phyloP scores from a whole-genome alignment of 2,329 filamentous ascomycete genomes.

The Exophiala dermatitidis region DNA sequence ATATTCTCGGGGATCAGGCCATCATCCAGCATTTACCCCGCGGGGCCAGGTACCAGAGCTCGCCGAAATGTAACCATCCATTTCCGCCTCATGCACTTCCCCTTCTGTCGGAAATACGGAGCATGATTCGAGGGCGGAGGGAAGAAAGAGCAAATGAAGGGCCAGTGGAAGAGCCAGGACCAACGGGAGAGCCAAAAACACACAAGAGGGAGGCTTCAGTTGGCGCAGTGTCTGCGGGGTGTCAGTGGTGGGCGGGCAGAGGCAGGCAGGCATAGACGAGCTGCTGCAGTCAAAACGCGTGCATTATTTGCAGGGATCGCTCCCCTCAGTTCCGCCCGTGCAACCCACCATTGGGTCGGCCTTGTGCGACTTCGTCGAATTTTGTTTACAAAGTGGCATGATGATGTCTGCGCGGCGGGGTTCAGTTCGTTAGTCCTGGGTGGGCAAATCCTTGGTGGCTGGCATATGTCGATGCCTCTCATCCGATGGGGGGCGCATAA shows the following conservation, averaged over 20 bases:
- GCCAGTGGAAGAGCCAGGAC: conserved; percentile 9
- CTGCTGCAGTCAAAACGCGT: no score
- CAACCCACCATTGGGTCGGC: no score
- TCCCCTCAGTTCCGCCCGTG: no score
- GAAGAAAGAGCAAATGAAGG: not conserved
- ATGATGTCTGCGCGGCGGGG: conserved; percentile 2
- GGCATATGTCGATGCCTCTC: not conserved
- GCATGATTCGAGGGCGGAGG: not conserved
- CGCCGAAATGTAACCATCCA: not conserved
- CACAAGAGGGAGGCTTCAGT: not conserved
- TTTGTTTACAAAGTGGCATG: conserved; percentile 17
- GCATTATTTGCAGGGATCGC: no score
- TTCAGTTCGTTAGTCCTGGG: not conserved
- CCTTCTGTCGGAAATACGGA: not conserved
- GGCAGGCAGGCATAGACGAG: no score
- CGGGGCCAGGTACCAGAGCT: conserved; percentile 1
- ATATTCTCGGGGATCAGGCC: not conserved
- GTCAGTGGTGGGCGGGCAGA: no score
- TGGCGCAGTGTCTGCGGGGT: not conserved
- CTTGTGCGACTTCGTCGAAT: not conserved
- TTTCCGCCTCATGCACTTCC: not conserved
- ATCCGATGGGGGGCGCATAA: conserved; percentile 1
- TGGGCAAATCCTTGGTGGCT: not conserved
- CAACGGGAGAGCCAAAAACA: not conserved
- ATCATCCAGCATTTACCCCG: not conserved